Base-by-base conservation (phyloP, 176 grass and related monocot genomes). In the Chloris gayana region DNA sequence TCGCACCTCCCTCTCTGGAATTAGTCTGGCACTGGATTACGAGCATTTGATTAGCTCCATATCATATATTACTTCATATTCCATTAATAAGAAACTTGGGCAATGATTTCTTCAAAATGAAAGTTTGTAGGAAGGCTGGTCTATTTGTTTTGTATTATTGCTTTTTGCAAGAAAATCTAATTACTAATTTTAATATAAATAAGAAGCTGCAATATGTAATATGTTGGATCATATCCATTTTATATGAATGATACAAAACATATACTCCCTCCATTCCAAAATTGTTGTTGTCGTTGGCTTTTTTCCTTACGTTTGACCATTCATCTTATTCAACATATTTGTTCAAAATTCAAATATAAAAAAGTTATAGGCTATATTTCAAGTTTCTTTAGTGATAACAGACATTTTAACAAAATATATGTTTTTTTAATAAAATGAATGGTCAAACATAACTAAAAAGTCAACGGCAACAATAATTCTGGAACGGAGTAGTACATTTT, bases 1-100 rank as follows among this genome's bases (percentile, higher is more conserved):
- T 3, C 83, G 74, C 14, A 91, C 83, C 70, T 90, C 85, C 79
- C 89, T 91, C 64, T 89, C 89, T 37, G 85, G 82, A 81, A 81
- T 75, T 39, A 41, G 63, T 73, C 83, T 78, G 26, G 74, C 81
- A 82, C 92, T 88, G 19, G 76, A 84, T 44, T 67, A 63, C 10
- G 85, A 83, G 27, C 12, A 69, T 74, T 50, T 21, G 13, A 66
- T 84, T 49, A 84, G 38, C 26, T 76, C 67, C 64, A 60, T 27
- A 84, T 7, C 30, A 64, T 21, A 41, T 53, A 87, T 11, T 21
- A 26, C 15, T 60, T 39, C 4, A 87, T 38, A 69, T 13, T 42
- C 61, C 10, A 60, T 11, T 69, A 51, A 9, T 21, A 72, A 46
- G 24, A 35, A 64, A 38, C 63, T 18, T 44, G 1, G 9, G 11